Conservation (phyloP, 2,329 filamentous ascomycete species). For the Aspergillus costaricaensis region DNA sequence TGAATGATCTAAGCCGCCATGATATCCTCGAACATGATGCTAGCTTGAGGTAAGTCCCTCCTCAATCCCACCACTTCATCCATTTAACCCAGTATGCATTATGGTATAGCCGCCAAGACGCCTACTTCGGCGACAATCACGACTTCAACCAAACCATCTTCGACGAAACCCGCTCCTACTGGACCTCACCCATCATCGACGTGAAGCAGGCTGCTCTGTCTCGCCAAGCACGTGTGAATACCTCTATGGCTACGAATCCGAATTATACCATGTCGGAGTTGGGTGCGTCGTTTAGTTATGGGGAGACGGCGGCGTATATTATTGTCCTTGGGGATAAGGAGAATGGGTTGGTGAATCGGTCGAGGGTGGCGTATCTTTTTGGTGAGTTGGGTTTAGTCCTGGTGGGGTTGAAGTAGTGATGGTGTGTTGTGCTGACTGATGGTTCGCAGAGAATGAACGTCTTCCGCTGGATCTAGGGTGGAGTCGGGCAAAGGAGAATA, state of each 20-base stretch:
- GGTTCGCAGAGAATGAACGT: slow-evolving; percentile 5
- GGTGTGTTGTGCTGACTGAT: too few relatives aligned
- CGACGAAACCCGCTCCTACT: slow-evolving; percentile 44
- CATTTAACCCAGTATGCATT: neutral
- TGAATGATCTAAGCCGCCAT: slow-evolving; percentile 15
- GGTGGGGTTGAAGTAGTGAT: too few relatives aligned
- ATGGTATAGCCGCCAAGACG: slow-evolving; percentile 48
- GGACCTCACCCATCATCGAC: slow-evolving; percentile 46
- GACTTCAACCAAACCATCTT: slow-evolving; percentile 57
- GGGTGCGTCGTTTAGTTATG: slow-evolving; percentile 51
- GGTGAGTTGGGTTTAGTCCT: too few relatives aligned
- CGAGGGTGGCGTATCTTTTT: slow-evolving; percentile 25
- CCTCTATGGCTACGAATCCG: slow-evolving; percentile 52
- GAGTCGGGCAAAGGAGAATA: neutral
- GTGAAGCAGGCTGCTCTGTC: slow-evolving; percentile 49
- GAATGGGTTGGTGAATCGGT: slow-evolving; percentile 42
- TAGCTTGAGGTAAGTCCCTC: slow-evolving; percentile 16
- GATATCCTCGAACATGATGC: slow-evolving; percentile 19
- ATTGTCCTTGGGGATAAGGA: slow-evolving; percentile 52
- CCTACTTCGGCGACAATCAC: slow-evolving; percentile 54
- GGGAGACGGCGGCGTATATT: slow-evolving; percentile 55
- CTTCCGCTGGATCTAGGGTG: neutral
- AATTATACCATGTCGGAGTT: slow-evolving; percentile 49
- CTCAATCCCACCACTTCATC: neutral
- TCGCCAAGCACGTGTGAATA: slow-evolving; percentile 49